Evolutionary conservation across 352 stramenopile genomes (phyloP).

Genomic region (Aphanomyces invadans): DNA sequence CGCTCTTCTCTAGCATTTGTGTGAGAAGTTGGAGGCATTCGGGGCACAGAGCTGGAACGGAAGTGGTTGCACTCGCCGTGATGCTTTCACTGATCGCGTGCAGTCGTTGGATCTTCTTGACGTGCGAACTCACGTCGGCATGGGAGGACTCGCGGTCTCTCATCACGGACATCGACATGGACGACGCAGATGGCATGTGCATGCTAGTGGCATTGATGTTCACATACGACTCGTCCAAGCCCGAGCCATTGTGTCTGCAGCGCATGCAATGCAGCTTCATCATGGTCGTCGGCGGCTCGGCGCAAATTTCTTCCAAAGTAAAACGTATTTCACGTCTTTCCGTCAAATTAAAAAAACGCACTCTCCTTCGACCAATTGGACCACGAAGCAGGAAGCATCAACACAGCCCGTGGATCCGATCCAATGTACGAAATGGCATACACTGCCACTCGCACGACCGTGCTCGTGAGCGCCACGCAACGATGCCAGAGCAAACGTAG

Average conservation of each 20-base stretch:
- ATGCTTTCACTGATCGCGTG: conserved; percentile 16
- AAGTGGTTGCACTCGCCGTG: not conserved
- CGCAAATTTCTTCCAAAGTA: not conserved
- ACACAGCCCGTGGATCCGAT: too few relatives aligned
- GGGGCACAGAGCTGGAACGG: conserved; percentile 6
- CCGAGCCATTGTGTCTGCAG: conserved; percentile 2
- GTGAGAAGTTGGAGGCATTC: conserved; percentile 22
- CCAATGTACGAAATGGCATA: too few relatives aligned
- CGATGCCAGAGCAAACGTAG: too few relatives aligned
- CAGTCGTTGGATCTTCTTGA: conserved; percentile 24
- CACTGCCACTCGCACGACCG: too few relatives aligned
- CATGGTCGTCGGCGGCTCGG: not conserved
- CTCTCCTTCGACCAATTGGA: too few relatives aligned
- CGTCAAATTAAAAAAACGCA: not conserved
- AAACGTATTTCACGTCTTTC: not conserved
- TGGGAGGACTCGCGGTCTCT: conserved; percentile 5
- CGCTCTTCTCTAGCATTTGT: conserved; percentile 22
- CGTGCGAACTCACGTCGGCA: conserved; percentile 23
- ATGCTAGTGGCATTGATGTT: conserved; percentile 18
- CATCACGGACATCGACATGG: conserved; percentile 13
- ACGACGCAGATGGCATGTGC: not conserved
- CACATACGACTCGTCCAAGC: conserved; percentile 23
- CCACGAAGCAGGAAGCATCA: too few relatives aligned
- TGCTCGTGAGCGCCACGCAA: too few relatives aligned
- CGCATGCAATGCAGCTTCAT: conserved; percentile 20